Percentiles rank a stretch among this genome's conserved stretches.
Evolutionary conservation across 2,329 filamentous ascomycete species (phyloP).

Genomic region (Lecanicillium sp.): DNA sequence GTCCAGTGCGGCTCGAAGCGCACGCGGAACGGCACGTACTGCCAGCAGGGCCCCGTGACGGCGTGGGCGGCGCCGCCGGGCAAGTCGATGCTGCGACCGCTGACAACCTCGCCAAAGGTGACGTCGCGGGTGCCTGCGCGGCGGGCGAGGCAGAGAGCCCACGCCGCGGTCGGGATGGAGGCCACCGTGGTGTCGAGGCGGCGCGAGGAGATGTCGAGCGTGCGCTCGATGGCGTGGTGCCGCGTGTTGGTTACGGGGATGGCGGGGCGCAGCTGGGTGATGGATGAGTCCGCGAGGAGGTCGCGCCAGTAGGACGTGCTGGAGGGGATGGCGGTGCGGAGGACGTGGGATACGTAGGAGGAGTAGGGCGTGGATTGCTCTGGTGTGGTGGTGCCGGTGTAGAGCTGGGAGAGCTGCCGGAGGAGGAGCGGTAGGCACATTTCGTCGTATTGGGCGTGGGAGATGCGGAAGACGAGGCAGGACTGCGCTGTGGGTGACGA

Average conservation of each 20-base stretch:
- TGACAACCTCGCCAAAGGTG: constrained; percentile 59
- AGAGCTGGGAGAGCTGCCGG: constrained; percentile 48
- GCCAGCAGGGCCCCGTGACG: constrained; percentile 59
- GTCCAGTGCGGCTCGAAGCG: constrained; percentile 43
- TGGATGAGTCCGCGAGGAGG: constrained; percentile 46
- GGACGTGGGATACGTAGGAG: constrained; percentile 34
- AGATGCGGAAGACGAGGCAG: constrained; percentile 53
- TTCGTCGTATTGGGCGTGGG: constrained; percentile 63
- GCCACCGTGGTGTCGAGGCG: constrained; percentile 52
- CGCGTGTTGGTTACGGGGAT: constrained; percentile 25
- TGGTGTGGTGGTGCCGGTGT: constrained; percentile 17
- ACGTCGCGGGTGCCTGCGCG: constrained; percentile 46
- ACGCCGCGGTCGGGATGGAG: constrained; percentile 59
- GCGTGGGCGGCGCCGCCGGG: constrained; percentile 37
- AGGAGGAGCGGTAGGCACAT: constrained; percentile 58
- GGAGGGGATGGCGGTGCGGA: constrained; percentile 32
- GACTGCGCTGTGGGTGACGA: constrained; percentile 19
- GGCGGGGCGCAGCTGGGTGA: constrained; percentile 35
- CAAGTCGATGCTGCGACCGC: constrained; percentile 53
- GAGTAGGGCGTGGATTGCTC: constrained; percentile 33
- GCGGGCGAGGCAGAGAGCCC: constrained; percentile 54
- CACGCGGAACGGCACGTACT: constrained; percentile 58
- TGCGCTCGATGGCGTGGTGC: constrained; percentile 34
- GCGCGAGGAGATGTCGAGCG: constrained; percentile 38
- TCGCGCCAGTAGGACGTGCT: constrained; percentile 54